Percentiles rank a stretch among this genome's conserved stretches.
Conservation (phyloP, 345 rosid genomes). For the Clarkia xantiana region DNA sequence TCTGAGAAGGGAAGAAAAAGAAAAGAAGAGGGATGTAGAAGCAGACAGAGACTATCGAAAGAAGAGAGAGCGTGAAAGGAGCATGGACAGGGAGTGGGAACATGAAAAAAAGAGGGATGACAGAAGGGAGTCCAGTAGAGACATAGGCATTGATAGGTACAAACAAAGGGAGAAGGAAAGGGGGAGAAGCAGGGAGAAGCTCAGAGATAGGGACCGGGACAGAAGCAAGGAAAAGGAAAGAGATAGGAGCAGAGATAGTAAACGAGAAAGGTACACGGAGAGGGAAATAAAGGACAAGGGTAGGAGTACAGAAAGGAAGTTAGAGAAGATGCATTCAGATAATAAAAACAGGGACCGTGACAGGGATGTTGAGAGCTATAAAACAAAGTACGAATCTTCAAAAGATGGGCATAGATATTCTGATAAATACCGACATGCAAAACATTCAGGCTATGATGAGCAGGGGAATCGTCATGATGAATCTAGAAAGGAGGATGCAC, state of each 20-base stretch:
- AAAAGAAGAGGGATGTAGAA: conserved; percentile 21
- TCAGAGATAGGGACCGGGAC: conserved; percentile 6
- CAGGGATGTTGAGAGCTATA: conserved; percentile 26
- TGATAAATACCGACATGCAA: conserved; percentile 20
- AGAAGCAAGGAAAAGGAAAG: conserved; percentile 19
- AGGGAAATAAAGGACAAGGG: conserved; percentile 28
- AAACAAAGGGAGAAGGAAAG: conserved; percentile 6
- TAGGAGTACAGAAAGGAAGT: conserved; percentile 21
- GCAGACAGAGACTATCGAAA: conserved; percentile 30
- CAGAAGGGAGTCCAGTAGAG: conserved; percentile 5
- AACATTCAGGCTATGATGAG: conserved; percentile 19
- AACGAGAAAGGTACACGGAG: conserved; percentile 24
- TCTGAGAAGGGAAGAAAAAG: conserved; percentile 10
- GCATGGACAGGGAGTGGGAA: conserved; percentile 13
- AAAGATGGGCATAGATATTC: conserved; percentile 15
- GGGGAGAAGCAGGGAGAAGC: conserved; percentile 9
- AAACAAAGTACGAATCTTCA: conserved; percentile 18
- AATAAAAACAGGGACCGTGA: conserved; percentile 31
- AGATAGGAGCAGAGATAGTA: conserved; percentile 31
- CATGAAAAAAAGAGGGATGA: conserved; percentile 10
- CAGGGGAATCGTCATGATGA: conserved; percentile 12
- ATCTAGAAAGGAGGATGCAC: conserved; percentile 16
- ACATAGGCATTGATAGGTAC: conserved; percentile 4
- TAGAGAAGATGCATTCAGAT: conserved; percentile 11
- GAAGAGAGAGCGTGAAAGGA: conserved; percentile 31